A percentile compares a stretch with the other conserved stretches of the same genome.
Evolutionary conservation across 306 rosid species (phyloP).

Genomic region (Lagenaria siceraria): DNA sequence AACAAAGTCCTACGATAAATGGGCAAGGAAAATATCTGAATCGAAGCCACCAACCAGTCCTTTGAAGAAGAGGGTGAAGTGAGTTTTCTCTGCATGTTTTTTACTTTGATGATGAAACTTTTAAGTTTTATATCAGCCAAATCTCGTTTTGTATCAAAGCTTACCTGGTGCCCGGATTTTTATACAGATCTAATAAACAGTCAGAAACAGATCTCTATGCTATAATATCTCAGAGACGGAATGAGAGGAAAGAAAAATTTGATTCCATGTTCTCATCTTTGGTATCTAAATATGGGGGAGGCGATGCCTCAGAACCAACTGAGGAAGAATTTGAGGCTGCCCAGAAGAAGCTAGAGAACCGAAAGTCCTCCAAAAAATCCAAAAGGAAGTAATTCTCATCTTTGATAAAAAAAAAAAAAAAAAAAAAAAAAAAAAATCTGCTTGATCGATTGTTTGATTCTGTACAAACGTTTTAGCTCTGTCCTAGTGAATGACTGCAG

Average conservation of each 20-base stretch:
- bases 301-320: conserved; percentile 44
- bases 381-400: conserved; percentile 37
- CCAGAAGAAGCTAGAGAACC: conserved; percentile 54
- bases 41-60: conserved; percentile 82
- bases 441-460: background rate
- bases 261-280: conserved; percentile 76
- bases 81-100: conserved; percentile 16
- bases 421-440: too few relatives aligned
- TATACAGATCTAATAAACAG: conserved; percentile 43
- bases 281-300: conserved; percentile 65
- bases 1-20: conserved; percentile 55
- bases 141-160: background rate
- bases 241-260: conserved; percentile 46
- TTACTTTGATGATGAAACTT: background rate
- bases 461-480: background rate
- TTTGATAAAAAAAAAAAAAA: too few relatives aligned
- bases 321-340: conserved; percentile 84
- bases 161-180: background rate
- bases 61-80: conserved; percentile 42
- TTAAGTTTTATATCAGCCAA: background rate
- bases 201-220: conserved; percentile 46
- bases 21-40: conserved; percentile 69
- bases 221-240: conserved; percentile 44
- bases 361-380: conserved; percentile 43
- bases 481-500: background rate